Evolutionary conservation across 2,329 filamentous ascomycete genomes (phyloP).

Genomic region (Septoria petroselini): DNA sequence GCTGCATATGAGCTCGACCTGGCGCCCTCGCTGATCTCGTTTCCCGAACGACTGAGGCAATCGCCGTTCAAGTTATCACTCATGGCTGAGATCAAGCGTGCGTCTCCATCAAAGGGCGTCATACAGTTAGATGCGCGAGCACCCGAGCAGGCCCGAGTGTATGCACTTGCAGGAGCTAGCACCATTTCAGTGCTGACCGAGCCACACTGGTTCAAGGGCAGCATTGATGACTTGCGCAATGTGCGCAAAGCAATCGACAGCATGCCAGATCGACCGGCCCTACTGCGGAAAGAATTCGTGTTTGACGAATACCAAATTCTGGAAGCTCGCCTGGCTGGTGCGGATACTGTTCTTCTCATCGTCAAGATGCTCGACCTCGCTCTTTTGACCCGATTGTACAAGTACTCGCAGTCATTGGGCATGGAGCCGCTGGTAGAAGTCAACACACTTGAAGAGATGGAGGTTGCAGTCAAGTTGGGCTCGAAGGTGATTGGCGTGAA

Average conservation of each 20-base stretch:
- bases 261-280: conserved; percentile 87
- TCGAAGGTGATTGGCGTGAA: conserved; percentile 94
- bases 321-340: conserved; percentile 86
- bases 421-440: conserved; percentile 99
- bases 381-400: conserved; percentile 73
- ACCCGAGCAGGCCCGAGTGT: conserved; percentile 83
- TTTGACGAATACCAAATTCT: conserved; percentile 98
- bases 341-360: conserved; percentile 90
- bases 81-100: conserved; percentile 96
- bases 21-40: conserved; percentile 77
- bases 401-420: conserved; percentile 81
- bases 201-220: conserved; percentile 98
- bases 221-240: conserved; percentile 83
- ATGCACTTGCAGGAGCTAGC: conserved; percentile 89
- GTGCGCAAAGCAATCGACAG: conserved; percentile 85
- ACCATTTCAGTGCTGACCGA: conserved; percentile 98
- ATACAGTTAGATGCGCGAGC: conserved; percentile 86
- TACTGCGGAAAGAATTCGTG: conserved; percentile 93
- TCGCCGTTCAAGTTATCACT: conserved; percentile 86
- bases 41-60: conserved; percentile 73
- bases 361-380: conserved; percentile 92
- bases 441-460: conserved; percentile 91
- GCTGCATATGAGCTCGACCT: conserved; percentile 81
- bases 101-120: conserved; percentile 91
- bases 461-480: conserved; percentile 77